phyloP scores from a whole-genome alignment of 164 flowering plant genomes.

The Macadamia tetraphylla region DNA sequence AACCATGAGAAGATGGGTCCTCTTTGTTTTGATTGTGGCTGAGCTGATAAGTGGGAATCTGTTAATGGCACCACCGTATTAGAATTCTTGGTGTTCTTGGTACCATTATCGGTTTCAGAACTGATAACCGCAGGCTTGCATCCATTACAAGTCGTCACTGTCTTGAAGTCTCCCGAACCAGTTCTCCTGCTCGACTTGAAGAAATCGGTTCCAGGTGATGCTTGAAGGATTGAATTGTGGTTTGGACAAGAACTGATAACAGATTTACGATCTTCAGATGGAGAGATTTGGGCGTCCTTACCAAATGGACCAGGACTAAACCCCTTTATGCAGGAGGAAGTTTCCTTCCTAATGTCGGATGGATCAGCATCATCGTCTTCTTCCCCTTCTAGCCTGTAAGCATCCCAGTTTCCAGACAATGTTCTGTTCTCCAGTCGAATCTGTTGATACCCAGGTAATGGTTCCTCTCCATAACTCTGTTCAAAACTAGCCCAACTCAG shows the following conservation, averaged over 20 bases:
- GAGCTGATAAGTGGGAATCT: slow-evolving; percentile 47
- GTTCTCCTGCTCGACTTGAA: slow-evolving; percentile 51
- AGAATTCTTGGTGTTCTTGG: slow-evolving; percentile 29
- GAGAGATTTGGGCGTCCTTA: slow-evolving; percentile 36
- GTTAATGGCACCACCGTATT: slow-evolving; percentile 50
- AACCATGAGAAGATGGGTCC: slow-evolving; percentile 57
- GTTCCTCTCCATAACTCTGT: slow-evolving; percentile 86
- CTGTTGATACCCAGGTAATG: slow-evolving; percentile 56
- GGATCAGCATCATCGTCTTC: slow-evolving; percentile 20
- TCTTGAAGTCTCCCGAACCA: slow-evolving; percentile 51
- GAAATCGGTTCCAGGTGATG: slow-evolving; percentile 42
- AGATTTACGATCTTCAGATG: slow-evolving; percentile 45
- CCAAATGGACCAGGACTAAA: slow-evolving; percentile 22
- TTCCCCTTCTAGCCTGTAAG: slow-evolving; percentile 28
- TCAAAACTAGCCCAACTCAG: slow-evolving; percentile 10
- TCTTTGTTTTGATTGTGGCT: slow-evolving; percentile 40
- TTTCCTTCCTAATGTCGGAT: slow-evolving; percentile 34
- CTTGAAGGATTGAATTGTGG: slow-evolving; percentile 28
- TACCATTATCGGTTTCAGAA: slow-evolving; percentile 26
- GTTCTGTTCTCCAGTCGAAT: slow-evolving; percentile 22
- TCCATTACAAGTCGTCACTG: slow-evolving; percentile 56
- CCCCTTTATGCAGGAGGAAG: slow-evolving; percentile 34
- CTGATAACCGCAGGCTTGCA: slow-evolving; percentile 60
- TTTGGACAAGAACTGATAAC: slow-evolving; percentile 35
- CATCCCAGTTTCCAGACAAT: slow-evolving; percentile 52